phyloP scores from a whole-genome alignment of 2,329 filamentous ascomycete species.

The Ophidiomyces ophidiicola region DNA sequence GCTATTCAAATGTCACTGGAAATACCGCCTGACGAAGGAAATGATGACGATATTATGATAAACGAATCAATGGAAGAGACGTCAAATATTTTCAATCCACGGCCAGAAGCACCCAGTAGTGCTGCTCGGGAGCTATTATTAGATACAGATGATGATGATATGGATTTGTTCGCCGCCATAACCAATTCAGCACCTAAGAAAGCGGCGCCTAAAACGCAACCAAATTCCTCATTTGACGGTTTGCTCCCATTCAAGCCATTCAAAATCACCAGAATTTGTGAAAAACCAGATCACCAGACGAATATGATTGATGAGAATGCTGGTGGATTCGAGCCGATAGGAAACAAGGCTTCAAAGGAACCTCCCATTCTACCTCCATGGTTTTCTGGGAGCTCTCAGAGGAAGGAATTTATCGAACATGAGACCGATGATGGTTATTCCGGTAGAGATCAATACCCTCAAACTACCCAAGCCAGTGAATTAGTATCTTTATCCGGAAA shows the following conservation, averaged over 20 bases:
- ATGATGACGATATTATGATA: constrained; percentile 21
- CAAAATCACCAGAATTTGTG: constrained; percentile 29
- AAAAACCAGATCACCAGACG: constrained; percentile 31
- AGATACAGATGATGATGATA: constrained; percentile 51
- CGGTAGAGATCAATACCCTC: constrained; percentile 12
- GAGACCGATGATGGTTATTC: constrained; percentile 20
- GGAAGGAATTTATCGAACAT: constrained; percentile 25
- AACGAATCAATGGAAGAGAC: constrained; percentile 23
- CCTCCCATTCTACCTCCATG: constrained; percentile 34
- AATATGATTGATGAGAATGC: constrained; percentile 40
- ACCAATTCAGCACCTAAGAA: constrained; percentile 56
- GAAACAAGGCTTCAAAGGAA: constrained; percentile 22
- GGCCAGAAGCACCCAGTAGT: constrained; percentile 38
- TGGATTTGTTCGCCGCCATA: constrained; percentile 66
- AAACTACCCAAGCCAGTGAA: constrained; percentile 22
- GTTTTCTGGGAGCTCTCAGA: constrained; percentile 31
- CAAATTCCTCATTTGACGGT: constrained; percentile 52
- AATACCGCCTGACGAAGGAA: constrained; percentile 19
- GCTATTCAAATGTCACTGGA: constrained; percentile 79
- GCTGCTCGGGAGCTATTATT: constrained; percentile 18
- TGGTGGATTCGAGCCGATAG: constrained; percentile 49
- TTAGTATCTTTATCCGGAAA: constrained; percentile 9
- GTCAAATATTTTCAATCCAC: constrained; percentile 13
- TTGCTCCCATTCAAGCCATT: constrained; percentile 79
- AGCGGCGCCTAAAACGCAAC: constrained; percentile 28